Conservation (phyloP, 208 protist genomes). For the Trypanosoma congolense region DNA sequence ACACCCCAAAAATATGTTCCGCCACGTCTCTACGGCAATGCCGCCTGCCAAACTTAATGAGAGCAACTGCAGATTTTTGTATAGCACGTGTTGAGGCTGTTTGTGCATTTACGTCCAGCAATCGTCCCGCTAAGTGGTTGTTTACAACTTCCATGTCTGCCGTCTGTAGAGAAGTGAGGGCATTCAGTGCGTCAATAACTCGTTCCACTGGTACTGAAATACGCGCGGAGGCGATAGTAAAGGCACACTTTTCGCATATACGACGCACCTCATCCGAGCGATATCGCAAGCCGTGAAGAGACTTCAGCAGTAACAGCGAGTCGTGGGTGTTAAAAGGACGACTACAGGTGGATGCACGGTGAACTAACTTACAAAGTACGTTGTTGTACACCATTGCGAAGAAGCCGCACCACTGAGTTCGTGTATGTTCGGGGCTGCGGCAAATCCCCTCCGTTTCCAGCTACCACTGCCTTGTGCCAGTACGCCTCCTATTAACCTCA, state of each 20-base stretch:
- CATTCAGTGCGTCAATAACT: conserved; percentile 42
- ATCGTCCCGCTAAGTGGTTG: conserved; percentile 32
- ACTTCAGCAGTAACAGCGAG: conserved; percentile 41
- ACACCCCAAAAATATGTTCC: conserved; percentile 32
- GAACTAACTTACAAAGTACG: conserved; percentile 24
- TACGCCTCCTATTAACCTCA: too few relatives aligned
- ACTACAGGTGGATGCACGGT: conserved; percentile 31
- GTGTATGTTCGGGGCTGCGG: too few relatives aligned
- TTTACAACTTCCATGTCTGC: conserved; percentile 33
- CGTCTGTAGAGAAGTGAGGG: conserved; percentile 42
- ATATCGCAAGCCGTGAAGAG: conserved; percentile 40
- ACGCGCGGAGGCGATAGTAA: conserved; percentile 40
- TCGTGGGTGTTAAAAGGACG: conserved; percentile 57
- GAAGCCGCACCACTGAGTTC: too few relatives aligned
- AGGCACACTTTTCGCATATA: conserved; percentile 56
- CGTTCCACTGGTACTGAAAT: conserved; percentile 24
- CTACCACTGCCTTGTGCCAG: too few relatives aligned
- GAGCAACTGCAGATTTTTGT: conserved; percentile 52
- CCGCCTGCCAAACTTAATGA: conserved; percentile 41
- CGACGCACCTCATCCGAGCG: conserved; percentile 26
- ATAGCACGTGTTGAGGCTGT: conserved; percentile 21
- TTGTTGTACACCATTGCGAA: conserved; percentile 2
- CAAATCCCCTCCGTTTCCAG: too few relatives aligned
- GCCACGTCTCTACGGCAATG: conserved; percentile 12
- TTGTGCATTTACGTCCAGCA: conserved; percentile 31